Conservation (phyloP, 208 protist genomes). For the Angomonas desouzai region DNA sequence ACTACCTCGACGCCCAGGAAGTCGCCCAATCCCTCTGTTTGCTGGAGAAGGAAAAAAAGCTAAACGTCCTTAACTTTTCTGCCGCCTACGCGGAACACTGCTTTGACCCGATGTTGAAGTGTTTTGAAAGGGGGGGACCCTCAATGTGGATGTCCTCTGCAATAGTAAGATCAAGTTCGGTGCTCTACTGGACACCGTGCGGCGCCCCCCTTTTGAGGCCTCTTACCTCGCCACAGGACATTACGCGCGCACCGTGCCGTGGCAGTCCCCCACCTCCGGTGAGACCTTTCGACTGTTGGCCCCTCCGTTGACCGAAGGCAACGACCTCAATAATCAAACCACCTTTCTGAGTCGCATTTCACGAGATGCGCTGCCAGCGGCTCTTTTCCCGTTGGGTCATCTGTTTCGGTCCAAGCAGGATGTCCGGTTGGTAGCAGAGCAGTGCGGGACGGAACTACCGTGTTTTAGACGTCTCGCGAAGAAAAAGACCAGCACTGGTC, state of each 20-base stretch:
- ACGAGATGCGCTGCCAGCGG: conserved; percentile 18
- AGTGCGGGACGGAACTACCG: conserved; percentile 1
- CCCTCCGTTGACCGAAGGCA: conserved; percentile 40
- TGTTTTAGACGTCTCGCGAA: conserved; percentile 15
- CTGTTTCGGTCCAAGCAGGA: conserved; percentile 59
- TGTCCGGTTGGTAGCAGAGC: conserved; percentile 46
- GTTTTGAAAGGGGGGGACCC: conserved; percentile 56
- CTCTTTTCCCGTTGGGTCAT: conserved; percentile 72
- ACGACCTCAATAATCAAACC: conserved; percentile 79
- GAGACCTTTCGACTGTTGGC: conserved; percentile 30
- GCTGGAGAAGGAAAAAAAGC: conserved; percentile 13
- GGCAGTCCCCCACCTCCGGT: conserved; percentile 3
- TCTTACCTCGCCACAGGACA: conserved; percentile 69
- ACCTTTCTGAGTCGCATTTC: conserved; percentile 58
- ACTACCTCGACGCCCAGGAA: conserved; percentile 64
- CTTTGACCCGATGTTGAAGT: conserved; percentile 69
- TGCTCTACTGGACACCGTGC: conserved; percentile 27
- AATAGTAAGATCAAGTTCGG: conserved; percentile 76
- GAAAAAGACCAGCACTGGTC: conserved; percentile 78
- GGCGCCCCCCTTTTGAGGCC: conserved; percentile 5
- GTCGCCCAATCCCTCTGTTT: conserved; percentile 45
- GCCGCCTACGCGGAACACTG: conserved; percentile 52
- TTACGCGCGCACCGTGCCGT: conserved; percentile 54
- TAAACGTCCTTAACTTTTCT: conserved; percentile 41
- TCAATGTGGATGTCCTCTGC: conserved; percentile 85